Evolutionary conservation across 495 filamentous ascomycete genomes (phyloP), one percentile per base, ranked within the genome.

Genomic region (Letharia lupina): DNA sequence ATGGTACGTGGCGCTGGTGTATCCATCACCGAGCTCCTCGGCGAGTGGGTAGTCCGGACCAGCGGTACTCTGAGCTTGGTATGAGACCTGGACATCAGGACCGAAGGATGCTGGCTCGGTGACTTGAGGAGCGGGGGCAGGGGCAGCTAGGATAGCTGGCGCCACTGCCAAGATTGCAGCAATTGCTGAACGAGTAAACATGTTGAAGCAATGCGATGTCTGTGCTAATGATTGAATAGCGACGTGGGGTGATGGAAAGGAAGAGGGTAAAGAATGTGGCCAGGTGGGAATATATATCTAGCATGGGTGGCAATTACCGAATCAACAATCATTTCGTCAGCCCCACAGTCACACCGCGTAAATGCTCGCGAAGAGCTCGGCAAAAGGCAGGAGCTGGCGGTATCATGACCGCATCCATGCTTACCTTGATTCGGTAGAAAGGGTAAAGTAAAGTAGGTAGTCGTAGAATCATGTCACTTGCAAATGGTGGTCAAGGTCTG

Each of bases 1-100:
- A 67, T 89, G 77, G 31, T 63, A 69, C 8, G 71, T 67, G 41
- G 70, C 66, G 23, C 68, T 69, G 54, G 63, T 48, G 39, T 71
- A 71, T 18, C 69, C 69, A 59, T 69, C 67, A 20, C 54, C 54
- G 54, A 57, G 54, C n/a, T 66, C 60, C 35, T 61, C 56, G 31
- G 61, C 67, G 6, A 71, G 61, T 35, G 69, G 63, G 35, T 70
- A 67, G 57, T 65, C 65, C 11, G 65, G 63, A 12, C 57, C 58
- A 40, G 45, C 65, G 41, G 56, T 65, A 50, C 58, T 65, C 41
- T 61, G 66, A 35, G 40, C 59, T n/a, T 61, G 42, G 33, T 60
- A 64, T 20, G 68, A 56, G 12, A 69, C 60, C 40, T 69, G 67
- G 23, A 60, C 61, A 31, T 69, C 68, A 23, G 65, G 67, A 11